Evolutionary conservation across 208 protist genomes (phyloP), one percentile per base, ranked within the genome.

Genomic region (Borovskyia barvae): DNA sequence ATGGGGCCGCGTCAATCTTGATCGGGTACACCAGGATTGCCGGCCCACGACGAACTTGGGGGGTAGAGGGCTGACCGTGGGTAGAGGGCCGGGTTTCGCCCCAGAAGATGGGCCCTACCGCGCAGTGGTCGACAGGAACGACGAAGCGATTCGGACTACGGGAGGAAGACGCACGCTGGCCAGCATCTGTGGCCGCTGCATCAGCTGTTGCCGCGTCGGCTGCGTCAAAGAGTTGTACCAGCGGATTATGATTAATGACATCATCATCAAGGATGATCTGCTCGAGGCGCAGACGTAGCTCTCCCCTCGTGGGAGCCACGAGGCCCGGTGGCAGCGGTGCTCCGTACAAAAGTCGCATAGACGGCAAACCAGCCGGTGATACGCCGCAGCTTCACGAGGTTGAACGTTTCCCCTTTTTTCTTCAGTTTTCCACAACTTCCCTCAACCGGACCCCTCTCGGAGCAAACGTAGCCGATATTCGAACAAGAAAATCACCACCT

Each of bases 241-340:
- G 50, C 2, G 81, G 81, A 58, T 80, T 84, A 50, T 75, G 59
- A 51, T 82, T 81, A 30, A 92, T 77, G 8, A 68, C 60, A 45
- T 84, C 73, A 33, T 90, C 72, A 29, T 92, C 79, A 1, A 94
- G 65, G 15, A 94, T 51, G 26, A 94, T 57, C 33, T 87, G 84
- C 32, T 94, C 88, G 30, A 94, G 53, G 41, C 88, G 82, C 33
- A 94, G 80, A 35, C 82, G 83, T 42, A 94, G 77, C 59, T 92
- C 85, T 6, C 88, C 88, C 25, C 66, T 59, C 28, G 88, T 94
- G n/a, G 74, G 69, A 20, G 68, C 80, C 0, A 88, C 78, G 25
- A 87, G 43, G 39, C 76, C 76, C 5, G 88, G 88, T 3, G 88
- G 88, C 25, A 94, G 37, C 9, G 84, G 54, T 8, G 72, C 64